A percentile compares a stretch with the other conserved stretches of the same genome.
phyloP scores from a whole-genome alignment of 495 filamentous ascomycete genomes.

The Amniculicola lignicola region DNA sequence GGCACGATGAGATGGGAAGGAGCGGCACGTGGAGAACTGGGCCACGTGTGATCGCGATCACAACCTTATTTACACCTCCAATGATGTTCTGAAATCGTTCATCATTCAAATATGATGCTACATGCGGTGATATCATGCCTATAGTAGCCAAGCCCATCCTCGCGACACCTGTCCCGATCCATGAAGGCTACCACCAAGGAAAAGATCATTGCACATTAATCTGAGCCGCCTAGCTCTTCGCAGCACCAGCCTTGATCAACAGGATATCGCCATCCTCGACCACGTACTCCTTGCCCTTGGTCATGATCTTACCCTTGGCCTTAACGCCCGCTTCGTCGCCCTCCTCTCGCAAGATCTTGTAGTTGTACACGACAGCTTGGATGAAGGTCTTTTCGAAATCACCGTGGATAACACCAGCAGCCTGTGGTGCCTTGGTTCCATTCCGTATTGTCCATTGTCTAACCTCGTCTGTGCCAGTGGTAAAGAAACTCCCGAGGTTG shows the following conservation, averaged over 20 bases:
- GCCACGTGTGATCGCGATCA: no score
- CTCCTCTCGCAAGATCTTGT: constrained; percentile 68
- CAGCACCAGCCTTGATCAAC: constrained; percentile 93
- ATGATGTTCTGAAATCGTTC: no score
- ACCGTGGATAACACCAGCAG: constrained; percentile 95
- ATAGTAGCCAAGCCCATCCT: no score
- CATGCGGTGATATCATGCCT: no score
- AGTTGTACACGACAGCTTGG: constrained; percentile 91
- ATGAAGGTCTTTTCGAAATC: constrained; percentile 99
- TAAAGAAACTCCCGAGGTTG: constrained; percentile 94
- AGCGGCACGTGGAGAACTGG: no score
- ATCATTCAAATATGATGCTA: no score
- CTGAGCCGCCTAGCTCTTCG: constrained; percentile 75
- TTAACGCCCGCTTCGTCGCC: constrained; percentile 87
- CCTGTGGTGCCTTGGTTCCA: constrained; percentile 93
- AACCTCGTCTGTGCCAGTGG: constrained; percentile 92
- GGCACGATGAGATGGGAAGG: no score
- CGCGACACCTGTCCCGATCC: no score
- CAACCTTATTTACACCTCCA: no score
- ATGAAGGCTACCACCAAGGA: no score
- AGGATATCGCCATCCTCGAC: constrained; percentile 58
- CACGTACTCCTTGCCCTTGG: constrained; percentile 98
- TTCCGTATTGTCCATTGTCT: constrained; percentile 98
- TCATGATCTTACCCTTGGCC: constrained; percentile 93
- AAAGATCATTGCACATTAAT: no score